Percentiles rank a stretch among this genome's conserved stretches.
Evolutionary conservation across 2,329 filamentous ascomycete genomes (phyloP).

Genomic region (Penicillium sp.): DNA sequence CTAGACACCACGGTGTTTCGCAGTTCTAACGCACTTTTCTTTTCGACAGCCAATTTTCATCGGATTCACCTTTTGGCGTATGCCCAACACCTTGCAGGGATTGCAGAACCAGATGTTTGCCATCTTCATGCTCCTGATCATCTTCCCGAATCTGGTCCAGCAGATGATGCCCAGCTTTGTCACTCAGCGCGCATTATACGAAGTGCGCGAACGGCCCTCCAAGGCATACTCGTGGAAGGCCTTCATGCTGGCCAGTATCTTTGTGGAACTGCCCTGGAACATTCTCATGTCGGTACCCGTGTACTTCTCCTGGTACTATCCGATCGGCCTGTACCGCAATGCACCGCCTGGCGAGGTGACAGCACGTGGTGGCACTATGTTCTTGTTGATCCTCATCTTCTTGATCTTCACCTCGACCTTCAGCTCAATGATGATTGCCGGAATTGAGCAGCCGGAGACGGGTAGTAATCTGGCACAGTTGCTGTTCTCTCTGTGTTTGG

Average conservation of each 20-base stretch:
- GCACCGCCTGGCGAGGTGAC: constrained; percentile 38
- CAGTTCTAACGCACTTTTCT: constrained; percentile 33
- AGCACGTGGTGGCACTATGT: constrained; percentile 64
- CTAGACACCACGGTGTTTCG: not conserved
- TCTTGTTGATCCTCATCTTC: constrained; percentile 66
- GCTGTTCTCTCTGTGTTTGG: constrained; percentile 59
- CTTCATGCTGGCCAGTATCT: constrained; percentile 78
- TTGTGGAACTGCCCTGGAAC: constrained; percentile 85
- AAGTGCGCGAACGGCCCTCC: constrained; percentile 78
- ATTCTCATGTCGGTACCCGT: constrained; percentile 71
- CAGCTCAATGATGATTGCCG: constrained; percentile 71
- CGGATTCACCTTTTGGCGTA: constrained; percentile 74
- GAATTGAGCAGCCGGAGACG: constrained; percentile 67
- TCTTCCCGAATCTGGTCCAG: constrained; percentile 56
- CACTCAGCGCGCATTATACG: constrained; percentile 75
- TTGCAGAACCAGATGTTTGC: constrained; percentile 82
- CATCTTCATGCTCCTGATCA: constrained; percentile 71
- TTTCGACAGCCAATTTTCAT: constrained; percentile 65
- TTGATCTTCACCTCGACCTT: constrained; percentile 72
- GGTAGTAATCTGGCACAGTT: constrained; percentile 65
- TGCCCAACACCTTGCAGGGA: constrained; percentile 71
- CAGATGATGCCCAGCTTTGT: constrained; percentile 77
- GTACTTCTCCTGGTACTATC: constrained; percentile 74
- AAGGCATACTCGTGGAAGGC: constrained; percentile 83
- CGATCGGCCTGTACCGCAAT: constrained; percentile 52